Conservation (phyloP, 257 asterid genomes). For the Jaltomata sinuosa region DNA sequence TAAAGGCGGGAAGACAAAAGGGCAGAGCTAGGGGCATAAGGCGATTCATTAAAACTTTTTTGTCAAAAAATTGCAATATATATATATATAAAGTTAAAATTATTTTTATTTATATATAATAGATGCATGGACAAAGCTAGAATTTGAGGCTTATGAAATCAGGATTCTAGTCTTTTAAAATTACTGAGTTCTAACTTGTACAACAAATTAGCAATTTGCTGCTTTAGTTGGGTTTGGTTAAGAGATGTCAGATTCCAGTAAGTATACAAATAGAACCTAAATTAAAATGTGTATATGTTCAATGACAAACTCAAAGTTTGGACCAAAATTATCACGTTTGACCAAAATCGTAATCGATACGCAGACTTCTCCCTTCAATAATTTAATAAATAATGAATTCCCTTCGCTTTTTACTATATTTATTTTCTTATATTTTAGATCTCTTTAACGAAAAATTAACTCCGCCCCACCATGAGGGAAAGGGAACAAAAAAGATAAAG, state of each 20-base stretch:
- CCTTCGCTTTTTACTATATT: neutral
- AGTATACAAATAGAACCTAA: no score
- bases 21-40: no score
- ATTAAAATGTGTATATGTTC: no score
- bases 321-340: neutral
- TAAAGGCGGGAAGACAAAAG: neutral
- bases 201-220: no score
- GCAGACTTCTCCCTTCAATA: neutral
- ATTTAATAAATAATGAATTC: neutral
- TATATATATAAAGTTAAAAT: neutral
- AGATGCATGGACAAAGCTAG: accelerated
- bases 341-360: neutral
- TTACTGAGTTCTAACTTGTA: neutral
- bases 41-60: neutral
- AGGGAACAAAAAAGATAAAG: neutral
- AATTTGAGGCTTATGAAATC: neutral
- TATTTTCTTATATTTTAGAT: neutral
- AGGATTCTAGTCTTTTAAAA: neutral
- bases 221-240: no score
- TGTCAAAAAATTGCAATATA: neutral
- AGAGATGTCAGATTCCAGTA: no score
- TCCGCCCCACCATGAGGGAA: neutral
- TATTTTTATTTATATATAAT: neutral
- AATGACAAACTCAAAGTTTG: no score
- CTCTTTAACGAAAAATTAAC: no score